Conservation (phyloP, 257 asterid genomes). For the Osmanthus fragrans region DNA sequence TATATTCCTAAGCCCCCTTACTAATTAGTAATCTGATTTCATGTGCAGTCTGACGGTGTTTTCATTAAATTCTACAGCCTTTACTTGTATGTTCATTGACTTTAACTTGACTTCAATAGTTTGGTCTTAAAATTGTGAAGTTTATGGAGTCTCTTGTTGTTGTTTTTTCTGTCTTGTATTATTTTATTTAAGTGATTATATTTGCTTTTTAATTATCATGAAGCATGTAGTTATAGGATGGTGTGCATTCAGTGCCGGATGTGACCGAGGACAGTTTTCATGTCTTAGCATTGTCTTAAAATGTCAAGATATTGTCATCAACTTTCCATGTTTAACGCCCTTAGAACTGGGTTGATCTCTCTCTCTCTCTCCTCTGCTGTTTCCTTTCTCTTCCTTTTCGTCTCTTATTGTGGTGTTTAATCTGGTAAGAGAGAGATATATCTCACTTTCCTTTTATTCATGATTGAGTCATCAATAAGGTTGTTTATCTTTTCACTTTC, state of each 20-base stretch:
- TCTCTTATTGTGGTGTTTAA: not conserved
- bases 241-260: not conserved
- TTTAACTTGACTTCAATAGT: not conserved
- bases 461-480: not conserved
- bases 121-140: not conserved
- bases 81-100: not conserved
- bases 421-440: not conserved
- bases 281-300: slow-evolving; percentile 12
- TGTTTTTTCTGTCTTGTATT: not conserved
- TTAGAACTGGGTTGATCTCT: not conserved
- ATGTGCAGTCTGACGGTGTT: not conserved
- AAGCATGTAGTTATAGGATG: not conserved
- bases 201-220: not conserved
- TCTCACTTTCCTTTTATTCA: not conserved
- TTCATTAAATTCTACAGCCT: not conserved
- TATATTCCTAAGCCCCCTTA: not conserved
- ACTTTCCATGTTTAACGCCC: not conserved
- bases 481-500: not conserved
- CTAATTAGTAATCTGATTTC: not conserved
- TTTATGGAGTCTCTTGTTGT: not conserved
- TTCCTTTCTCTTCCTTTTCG: not conserved
- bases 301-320: not conserved
- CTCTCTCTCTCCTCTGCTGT: not conserved
- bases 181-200: not conserved
- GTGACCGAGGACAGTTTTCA: not conserved